Conservation (phyloP, 805 yeast species). For the Kuraishia capsulata region DNA sequence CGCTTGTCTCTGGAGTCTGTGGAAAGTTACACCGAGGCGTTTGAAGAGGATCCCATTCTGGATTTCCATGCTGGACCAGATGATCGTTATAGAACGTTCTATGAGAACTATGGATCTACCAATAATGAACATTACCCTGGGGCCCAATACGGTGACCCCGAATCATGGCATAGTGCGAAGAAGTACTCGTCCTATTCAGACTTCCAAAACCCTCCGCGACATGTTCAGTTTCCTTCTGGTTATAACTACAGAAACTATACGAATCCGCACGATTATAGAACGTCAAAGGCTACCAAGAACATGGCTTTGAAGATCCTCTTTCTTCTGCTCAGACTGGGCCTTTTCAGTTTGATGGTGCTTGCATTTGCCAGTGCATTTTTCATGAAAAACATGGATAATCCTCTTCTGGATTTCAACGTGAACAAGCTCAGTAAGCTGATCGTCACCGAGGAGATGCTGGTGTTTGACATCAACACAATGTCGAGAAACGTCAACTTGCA, state of each 20-base stretch:
- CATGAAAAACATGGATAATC: constrained; percentile 17
- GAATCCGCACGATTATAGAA: constrained; percentile 21
- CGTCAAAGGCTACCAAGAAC: constrained; percentile 14
- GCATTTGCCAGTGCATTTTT: constrained; percentile 11
- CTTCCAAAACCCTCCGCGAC: neutral
- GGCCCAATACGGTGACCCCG: neutral
- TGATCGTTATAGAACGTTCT: neutral
- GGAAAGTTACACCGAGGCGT: constrained; percentile 1
- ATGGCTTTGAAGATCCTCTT: constrained; percentile 11
- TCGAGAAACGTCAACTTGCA: constrained; percentile 20
- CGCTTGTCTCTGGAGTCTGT: constrained; percentile 1
- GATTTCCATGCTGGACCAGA: neutral
- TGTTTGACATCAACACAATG: constrained; percentile 19
- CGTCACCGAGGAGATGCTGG: constrained; percentile 19
- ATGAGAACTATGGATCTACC: neutral
- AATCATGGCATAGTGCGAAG: neutral
- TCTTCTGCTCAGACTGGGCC: constrained; percentile 7
- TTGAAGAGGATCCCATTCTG: neutral
- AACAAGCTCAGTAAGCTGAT: constrained; percentile 17
- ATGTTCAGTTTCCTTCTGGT: neutral
- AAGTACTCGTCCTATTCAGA: neutral
- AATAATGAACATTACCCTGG: neutral
- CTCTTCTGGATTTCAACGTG: constrained; percentile 14
- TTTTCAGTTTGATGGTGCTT: constrained; percentile 6
- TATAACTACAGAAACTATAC: neutral